These are phyloP conservation scores for Beauveria scarabaeidicola DNA, from an alignment of 2,329 filamentous ascomycete species.

Conservation along the genomic window DNA sequence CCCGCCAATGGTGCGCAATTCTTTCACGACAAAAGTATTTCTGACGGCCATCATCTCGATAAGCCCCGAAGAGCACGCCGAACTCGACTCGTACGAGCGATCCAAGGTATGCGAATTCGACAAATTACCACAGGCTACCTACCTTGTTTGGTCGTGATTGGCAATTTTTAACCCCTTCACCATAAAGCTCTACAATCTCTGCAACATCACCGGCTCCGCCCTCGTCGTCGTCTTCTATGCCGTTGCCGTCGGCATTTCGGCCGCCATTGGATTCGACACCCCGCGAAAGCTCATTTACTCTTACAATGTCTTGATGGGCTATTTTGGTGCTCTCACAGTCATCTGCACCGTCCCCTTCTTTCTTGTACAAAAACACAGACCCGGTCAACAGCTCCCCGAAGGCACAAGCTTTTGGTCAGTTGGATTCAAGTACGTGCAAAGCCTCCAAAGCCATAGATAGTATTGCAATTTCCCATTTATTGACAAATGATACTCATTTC, in stretches of 20 bases:
- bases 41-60: neutral
- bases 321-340: conserved; percentile 16
- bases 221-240: conserved; percentile 15
- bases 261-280: conserved; percentile 14
- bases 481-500: neutral
- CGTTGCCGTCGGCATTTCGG: conserved; percentile 16
- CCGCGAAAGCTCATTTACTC: conserved; percentile 12
- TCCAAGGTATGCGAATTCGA: conserved; percentile 10
- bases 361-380: conserved; percentile 17
- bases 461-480: too few species aligned
- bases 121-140: neutral
- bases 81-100: conserved; percentile 16
- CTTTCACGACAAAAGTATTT: too few species aligned
- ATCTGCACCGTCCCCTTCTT: conserved; percentile 17
- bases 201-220: conserved; percentile 16
- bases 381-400: conserved; percentile 16
- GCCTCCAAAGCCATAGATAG: neutral
- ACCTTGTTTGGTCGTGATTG: accelerated
- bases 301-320: conserved; percentile 16
- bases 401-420: conserved; percentile 14
- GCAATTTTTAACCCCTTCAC: accelerated
- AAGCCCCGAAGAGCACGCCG: conserved; percentile 13
- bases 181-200: conserved; percentile 16
- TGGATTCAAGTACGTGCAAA: conserved; percentile 11
- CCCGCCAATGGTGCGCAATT: neutral